Evolutionary conservation across 768 basidiomycete species (phyloP).

Genomic region (Phaeolepiota aurea): DNA sequence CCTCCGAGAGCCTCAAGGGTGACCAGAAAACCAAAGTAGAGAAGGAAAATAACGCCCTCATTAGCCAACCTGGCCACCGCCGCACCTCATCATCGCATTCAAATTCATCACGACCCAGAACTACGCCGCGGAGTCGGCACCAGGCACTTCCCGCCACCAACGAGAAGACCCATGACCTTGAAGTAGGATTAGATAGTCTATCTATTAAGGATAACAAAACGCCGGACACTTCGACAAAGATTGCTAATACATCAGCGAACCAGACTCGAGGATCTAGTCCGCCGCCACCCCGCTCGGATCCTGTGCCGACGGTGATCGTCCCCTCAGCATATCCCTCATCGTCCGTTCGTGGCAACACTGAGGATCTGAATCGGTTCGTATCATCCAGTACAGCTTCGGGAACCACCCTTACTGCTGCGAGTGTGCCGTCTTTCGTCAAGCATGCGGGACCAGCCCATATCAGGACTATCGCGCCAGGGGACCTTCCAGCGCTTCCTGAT

Average conservation of each 20-base stretch:
- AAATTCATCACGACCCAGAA: constrained; percentile 14
- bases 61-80: constrained; percentile 15
- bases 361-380: constrained; percentile 82
- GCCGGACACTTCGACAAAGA: too few relatives aligned
- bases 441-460: constrained; percentile 74
- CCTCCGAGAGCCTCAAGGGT: constrained; percentile 3
- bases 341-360: constrained; percentile 42
- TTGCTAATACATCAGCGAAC: too few relatives aligned
- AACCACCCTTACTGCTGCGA: constrained; percentile 63
- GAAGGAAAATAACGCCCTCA: constrained; percentile 23
- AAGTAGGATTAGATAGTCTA: too few relatives aligned
- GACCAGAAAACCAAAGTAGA: constrained; percentile 8
- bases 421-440: constrained; percentile 79
- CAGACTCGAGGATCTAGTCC: too few relatives aligned
- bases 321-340: constrained; percentile 41
- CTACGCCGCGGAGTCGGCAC: constrained; percentile 13
- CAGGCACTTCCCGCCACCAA: constrained; percentile 4
- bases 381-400: constrained; percentile 82
- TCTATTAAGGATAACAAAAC: too few relatives aligned
- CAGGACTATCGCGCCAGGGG: constrained; percentile 72
- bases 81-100: constrained; percentile 26
- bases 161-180: background rate
- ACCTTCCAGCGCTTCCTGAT: constrained; percentile 69
- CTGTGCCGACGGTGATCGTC: background rate
- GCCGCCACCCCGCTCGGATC: background rate